Evolutionary conservation across 192 early-diverging fungal species (phyloP), one percentile per base, ranked within the genome.

Genomic region (Spinellus fusiger): DNA sequence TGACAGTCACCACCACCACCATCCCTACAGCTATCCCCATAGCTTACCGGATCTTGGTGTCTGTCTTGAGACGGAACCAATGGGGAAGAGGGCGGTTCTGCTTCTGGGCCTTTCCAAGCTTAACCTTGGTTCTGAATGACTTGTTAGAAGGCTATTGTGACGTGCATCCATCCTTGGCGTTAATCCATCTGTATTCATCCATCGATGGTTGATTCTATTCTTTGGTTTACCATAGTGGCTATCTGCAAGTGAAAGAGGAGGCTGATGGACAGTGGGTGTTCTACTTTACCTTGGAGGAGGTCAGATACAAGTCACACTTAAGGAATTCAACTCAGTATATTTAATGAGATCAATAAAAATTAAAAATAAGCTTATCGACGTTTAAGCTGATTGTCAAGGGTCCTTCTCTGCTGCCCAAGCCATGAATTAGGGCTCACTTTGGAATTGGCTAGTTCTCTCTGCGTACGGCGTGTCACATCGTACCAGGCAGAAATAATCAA

Each of bases 1-100:
- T n/a, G n/a, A n/a, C n/a, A n/a, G n/a, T n/a, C n/a, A n/a, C n/a
- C n/a, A n/a, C n/a, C n/a, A 56, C 16, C 32, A 8, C 13, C 20
- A 60, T 38, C 16, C 5, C 8, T 56, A 56, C 27, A 32, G 5
- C 18, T 27, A 49, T 38, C 12, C 44, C 16, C 13, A 23, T 38
- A 52, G 16, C 65, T 47, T 79, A 87, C 84, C 84, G 79, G 81
- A 95, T 95, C 76, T 84, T 96, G 84, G 87, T 91, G 68, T 92
- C 93, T 57, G 93, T 88, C 77, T 92, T 86, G 77, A 96, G 81
- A 71, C 93, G 91, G 87, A 95, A 92, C 95, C 95, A 99, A 77
- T 89, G 84, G 59, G 97, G 97, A 68, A 98, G 83, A 65, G 94
- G 93, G 64, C 97, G 91, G 89, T 98, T 96, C 83, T 99, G 97